These are phyloP conservation scores for Penicillium parvum DNA, from an alignment of 495 filamentous ascomycete genomes.

Conservation along the genomic window DNA sequence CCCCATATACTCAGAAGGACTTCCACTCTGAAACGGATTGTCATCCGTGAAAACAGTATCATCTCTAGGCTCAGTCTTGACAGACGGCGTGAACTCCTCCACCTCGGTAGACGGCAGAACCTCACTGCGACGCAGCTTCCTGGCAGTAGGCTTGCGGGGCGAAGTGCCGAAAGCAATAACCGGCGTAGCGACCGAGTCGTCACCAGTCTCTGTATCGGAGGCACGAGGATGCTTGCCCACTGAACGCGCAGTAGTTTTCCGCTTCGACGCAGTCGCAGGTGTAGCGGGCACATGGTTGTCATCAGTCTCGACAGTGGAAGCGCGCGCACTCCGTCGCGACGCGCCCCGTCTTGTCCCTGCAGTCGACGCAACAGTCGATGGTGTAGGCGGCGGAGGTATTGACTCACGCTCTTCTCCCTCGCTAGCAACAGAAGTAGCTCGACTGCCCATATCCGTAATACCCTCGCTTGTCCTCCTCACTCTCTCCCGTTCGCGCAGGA, in stretches of 20 bases:
- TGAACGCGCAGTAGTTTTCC: conserved; percentile 30
- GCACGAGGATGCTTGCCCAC: conserved; percentile 52
- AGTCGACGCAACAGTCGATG: conserved; percentile 40
- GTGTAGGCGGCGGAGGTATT: conserved; percentile 45
- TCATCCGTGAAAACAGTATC: conserved; percentile 74
- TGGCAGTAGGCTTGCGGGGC: conserved; percentile 40
- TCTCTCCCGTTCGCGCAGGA: conserved; percentile 66
- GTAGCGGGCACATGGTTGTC: conserved; percentile 29
- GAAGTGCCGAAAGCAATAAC: conserved; percentile 24
- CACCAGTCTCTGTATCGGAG: conserved; percentile 46
- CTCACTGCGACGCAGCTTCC: conserved; percentile 54
- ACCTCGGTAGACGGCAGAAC: conserved; percentile 44
- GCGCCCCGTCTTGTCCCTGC: conserved; percentile 38
- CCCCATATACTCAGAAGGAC: conserved; percentile 44
- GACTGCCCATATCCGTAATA: conserved; percentile 73
- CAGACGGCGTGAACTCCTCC: conserved; percentile 29
- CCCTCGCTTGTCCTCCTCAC: conserved; percentile 78
- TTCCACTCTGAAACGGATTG: conserved; percentile 93
- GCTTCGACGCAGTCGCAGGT: conserved; percentile 26
- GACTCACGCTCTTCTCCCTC: conserved; percentile 42
- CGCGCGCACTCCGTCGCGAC: conserved; percentile 36
- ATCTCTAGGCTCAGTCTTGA: conserved; percentile 36
- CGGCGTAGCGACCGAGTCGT: conserved; percentile 36
- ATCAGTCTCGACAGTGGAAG: conserved; percentile 36
- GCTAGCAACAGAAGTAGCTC: conserved; percentile 43